Base-by-base conservation (phyloP, 768 basidiomycete species). In the Mycena vulgaris region DNA sequence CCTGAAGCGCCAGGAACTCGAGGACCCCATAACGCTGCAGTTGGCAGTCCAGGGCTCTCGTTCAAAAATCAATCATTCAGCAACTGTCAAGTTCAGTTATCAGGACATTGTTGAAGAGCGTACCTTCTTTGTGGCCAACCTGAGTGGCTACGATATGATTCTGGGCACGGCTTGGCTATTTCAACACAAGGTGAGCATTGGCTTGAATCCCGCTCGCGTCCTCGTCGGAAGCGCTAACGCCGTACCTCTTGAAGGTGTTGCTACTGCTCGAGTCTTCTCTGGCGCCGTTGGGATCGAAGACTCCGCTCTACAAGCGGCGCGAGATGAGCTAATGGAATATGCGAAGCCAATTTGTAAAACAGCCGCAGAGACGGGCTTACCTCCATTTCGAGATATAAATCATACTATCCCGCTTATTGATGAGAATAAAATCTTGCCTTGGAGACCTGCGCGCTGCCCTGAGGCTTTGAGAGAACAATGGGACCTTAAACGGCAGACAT, bases 91-190 rank as follows among this genome's bases (percentile, higher is more conserved):
- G 21, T 28, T 78, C 2, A 48, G 49, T 19, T 78, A 48, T 48
- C 65, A 75, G 23, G 28, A 48, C 0, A 78, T 77, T 0, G 33
- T 57, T 0, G 47, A 57, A 7, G 39, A 66, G 3, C 55, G 69
- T 1, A 23, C 58, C 0, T 79, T 81, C 23, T 68, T 80, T 33
- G 63, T 81, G 3, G 69, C 71, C 0, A 81, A 81, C 39, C 6
- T 81, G 1, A 71, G 79, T 0, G 68, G 57, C 3, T 80, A 82
- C 35, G 75, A 83, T 17, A 19, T 77, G 2, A 76, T 79, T 17
- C 66, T 80, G 0, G 71, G 79, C 3, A 77, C 77, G 0, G 76
- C 75, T 1, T 78, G 78, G 48, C 37, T 78, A 0, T 77, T 64
- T n/a, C 76, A 78, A 21, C 78, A 79, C 28, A 14, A 63, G 16